Evolutionary conservation across 2,329 filamentous ascomycete species (phyloP).

Genomic region (Pseudocercospora musae): DNA sequence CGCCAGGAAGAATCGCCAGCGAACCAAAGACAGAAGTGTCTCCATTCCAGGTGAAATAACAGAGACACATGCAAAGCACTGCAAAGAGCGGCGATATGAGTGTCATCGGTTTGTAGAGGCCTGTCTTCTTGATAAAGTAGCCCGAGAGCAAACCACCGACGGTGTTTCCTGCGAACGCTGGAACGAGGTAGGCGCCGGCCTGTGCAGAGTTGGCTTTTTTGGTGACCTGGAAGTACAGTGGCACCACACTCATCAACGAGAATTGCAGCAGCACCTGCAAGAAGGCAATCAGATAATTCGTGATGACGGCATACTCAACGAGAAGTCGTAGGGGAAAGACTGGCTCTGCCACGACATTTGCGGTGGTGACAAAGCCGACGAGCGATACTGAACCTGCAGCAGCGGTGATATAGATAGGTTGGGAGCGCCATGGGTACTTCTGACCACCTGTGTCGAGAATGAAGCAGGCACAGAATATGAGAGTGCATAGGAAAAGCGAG

Average conservation of each 20-base stretch:
- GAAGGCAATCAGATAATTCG: constrained; percentile 52
- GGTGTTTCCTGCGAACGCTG: constrained; percentile 65
- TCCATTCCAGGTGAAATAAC: constrained; percentile 58
- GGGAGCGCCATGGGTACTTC: constrained; percentile 39
- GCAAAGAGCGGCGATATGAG: constrained; percentile 51
- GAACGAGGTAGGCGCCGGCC: constrained; percentile 61
- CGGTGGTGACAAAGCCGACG: constrained; percentile 24
- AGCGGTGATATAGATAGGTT: constrained; percentile 29
- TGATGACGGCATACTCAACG: constrained; percentile 50
- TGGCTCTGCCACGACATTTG: constrained; percentile 38
- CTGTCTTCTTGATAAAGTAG: constrained; percentile 55
- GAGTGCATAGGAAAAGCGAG: constrained; percentile 44
- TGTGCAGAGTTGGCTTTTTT: constrained; percentile 55
- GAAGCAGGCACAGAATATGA: constrained; percentile 46
- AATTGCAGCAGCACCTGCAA: constrained; percentile 59
- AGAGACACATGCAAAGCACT: constrained; percentile 50
- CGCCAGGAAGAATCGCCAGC: constrained; percentile 43
- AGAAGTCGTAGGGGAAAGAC: constrained; percentile 59
- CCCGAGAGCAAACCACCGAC: constrained; percentile 61
- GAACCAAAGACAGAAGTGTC: constrained; percentile 50
- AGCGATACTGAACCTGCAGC: constrained; percentile 10
- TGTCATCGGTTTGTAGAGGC: constrained; percentile 57
- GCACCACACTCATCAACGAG: constrained; percentile 62
- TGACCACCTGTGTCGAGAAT: constrained; percentile 51
- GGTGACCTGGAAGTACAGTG: constrained; percentile 67